Evolutionary conservation across 2,329 filamentous ascomycete species (phyloP).

Genomic region (Claviceps sorghi): DNA sequence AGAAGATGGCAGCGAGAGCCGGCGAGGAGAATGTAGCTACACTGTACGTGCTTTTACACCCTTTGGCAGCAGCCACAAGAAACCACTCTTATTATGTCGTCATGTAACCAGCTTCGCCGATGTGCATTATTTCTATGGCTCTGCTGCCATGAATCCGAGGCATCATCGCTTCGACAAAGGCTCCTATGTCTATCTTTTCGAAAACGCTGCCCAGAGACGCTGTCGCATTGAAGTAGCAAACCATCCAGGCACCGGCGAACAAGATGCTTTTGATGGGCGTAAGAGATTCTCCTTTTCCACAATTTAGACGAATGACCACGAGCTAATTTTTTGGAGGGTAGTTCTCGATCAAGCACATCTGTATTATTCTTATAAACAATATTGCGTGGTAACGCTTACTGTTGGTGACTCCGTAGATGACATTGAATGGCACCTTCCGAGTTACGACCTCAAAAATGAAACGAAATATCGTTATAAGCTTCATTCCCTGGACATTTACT

Average conservation of each 20-base stretch:
- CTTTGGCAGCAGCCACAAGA: not conserved
- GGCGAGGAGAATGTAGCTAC: slow-evolving; percentile 38
- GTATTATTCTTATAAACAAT: slow-evolving; percentile 60
- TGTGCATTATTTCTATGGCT: slow-evolving; percentile 63
- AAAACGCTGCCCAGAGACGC: slow-evolving; percentile 51
- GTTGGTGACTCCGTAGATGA: slow-evolving; percentile 40
- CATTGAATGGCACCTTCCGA: slow-evolving; percentile 61
- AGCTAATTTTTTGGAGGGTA: slow-evolving; percentile 18
- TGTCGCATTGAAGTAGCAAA: slow-evolving; percentile 67
- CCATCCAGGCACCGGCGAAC: slow-evolving; percentile 55
- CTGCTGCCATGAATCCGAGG: slow-evolving; percentile 50
- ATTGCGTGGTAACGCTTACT: slow-evolving; percentile 52
- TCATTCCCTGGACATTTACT: slow-evolving; percentile 63
- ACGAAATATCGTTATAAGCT: slow-evolving; percentile 68
- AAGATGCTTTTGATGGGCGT: slow-evolving; percentile 69
- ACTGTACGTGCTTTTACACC: slow-evolving; percentile 26
- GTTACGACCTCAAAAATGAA: slow-evolving; percentile 57
- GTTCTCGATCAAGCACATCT: slow-evolving; percentile 52
- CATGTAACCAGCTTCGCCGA: slow-evolving; percentile 49
- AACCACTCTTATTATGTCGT: not conserved
- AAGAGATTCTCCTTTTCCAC: slow-evolving; percentile 21
- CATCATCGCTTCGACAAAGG: slow-evolving; percentile 70
- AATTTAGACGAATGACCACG: not conserved
- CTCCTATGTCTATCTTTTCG: slow-evolving; percentile 69
- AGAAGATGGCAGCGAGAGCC: slow-evolving; percentile 28